Base-by-base conservation (phyloP, 2,329 filamentous ascomycete genomes). In the Chaetomiaceae sp. region DNA sequence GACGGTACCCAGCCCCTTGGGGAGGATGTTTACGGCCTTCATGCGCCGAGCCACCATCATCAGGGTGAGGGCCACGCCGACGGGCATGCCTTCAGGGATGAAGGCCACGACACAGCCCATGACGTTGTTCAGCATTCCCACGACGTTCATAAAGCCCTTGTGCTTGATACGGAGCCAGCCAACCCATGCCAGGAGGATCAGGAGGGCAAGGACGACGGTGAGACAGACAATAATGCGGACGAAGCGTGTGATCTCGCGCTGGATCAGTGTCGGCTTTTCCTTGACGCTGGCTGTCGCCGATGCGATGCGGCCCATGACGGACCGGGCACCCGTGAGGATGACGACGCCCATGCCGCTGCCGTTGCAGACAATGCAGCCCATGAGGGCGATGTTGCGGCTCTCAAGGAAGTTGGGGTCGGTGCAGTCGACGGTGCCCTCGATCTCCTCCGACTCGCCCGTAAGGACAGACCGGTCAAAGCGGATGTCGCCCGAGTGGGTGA, bases 301-400 rank as follows among this genome's bases (percentile, higher is more conserved):
- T 7, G 78, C 77, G 55, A 81, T 79, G 46, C 71, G 71, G 51
- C 78, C 78, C 48, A 81, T 73, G 61, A 79, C 75, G 13, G 77
- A 79, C 51, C 70, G 63, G 73, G 77, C 77, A 21, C 74, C 77
- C 14, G 76, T 79, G 27, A 73, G 71, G 49, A 78, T 70, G 33
- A 80, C 76, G 44, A 81, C 72, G 54, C 77, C 78, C 65, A 73
- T 34, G 71, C 77, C 52, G 75, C 70, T 47, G 77, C 77, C 73
- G 14, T 75, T 78, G 55, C 79, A 74, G 17, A 74, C 76, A 25
- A 75, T 76, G 38, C 73, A 75, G 55, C 74, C 47, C 40, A 44
- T 76, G 61, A 76, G 80, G 8, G 73, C 76, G 56, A 80, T 71
- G 59, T 81, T 81, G 50, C 72, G 68, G 9, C 75, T 69, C 58